Percentiles rank a stretch among this genome's conserved stretches.
Evolutionary conservation across 2,329 filamentous ascomycete species (phyloP).

Genomic region (Penicillium italicum): DNA sequence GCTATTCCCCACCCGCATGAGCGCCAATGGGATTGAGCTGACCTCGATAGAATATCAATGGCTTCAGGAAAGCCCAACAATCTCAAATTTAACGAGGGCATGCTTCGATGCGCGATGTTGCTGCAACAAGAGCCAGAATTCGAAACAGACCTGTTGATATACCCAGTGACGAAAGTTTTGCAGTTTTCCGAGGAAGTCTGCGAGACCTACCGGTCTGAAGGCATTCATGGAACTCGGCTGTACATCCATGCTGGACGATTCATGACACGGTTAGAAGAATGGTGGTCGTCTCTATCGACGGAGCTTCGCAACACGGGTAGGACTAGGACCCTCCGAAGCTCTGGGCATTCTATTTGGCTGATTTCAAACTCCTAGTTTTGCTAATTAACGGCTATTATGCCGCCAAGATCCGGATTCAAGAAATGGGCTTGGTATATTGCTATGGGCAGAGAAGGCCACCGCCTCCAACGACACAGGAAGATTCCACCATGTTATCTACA

Average conservation of each 20-base stretch:
- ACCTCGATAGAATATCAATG: slow-evolving; percentile 13
- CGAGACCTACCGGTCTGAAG: slow-evolving; percentile 13
- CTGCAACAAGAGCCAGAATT: slow-evolving; percentile 19
- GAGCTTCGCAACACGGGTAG: slow-evolving; percentile 14
- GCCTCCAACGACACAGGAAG: not conserved
- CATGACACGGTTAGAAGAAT: slow-evolving; percentile 14
- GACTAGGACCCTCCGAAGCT: not conserved
- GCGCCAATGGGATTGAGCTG: not conserved
- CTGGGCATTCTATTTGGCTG: not conserved
- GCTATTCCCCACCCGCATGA: not conserved
- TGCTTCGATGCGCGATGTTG: slow-evolving; percentile 21
- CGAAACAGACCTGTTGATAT: slow-evolving; percentile 22
- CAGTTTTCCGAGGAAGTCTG: slow-evolving; percentile 19
- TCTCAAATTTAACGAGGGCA: slow-evolving; percentile 10
- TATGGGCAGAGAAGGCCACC: slow-evolving; percentile 10
- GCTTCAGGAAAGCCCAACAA: slow-evolving; percentile 15
- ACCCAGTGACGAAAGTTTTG: slow-evolving; percentile 19
- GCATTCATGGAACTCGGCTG: slow-evolving; percentile 6
- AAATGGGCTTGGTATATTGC: slow-evolving; percentile 16
- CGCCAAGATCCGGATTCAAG: slow-evolving; percentile 12
- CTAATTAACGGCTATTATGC: slow-evolving; percentile 10
- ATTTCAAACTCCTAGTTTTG: slow-evolving; percentile 6
- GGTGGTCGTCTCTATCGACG: slow-evolving; percentile 14
- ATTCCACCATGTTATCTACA: slow-evolving; percentile 7
- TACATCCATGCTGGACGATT: slow-evolving; percentile 17